Base-by-base conservation (phyloP, 768 basidiomycete genomes). In the Psilocybe cyanescens region DNA sequence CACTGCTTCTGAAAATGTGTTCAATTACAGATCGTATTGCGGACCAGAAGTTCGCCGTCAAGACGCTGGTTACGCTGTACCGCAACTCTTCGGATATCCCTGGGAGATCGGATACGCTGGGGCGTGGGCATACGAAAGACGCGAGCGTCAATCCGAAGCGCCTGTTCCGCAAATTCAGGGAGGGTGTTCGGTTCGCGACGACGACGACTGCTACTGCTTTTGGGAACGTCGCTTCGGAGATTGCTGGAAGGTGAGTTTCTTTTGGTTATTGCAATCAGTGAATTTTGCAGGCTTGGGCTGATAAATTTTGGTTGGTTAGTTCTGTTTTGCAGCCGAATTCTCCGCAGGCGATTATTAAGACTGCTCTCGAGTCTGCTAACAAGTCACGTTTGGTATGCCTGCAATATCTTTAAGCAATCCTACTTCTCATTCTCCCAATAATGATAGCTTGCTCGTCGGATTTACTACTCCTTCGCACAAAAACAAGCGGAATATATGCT, bases 261-360 rank as follows among this genome's bases (percentile, higher is more conserved):
- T 24, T 24, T 24, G 24, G 24, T 24, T 24, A 24, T 24, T 0
- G 0, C 24, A 24, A 0, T 24, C 24, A 24, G 24, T 24, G 24
- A 24, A 24, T 24, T 24, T 24, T 24, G 24, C 24, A 24, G 24
- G 24, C 24, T 24, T 24, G 24, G 24, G 24, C 24, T 24, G 24
- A 24, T 24, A 24, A 24, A 24, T 24, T 24, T 24, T 24, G 24
- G 24, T 24, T 0, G 30, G 59, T 17, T 60, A 87, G 86, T 61
- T 89, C 88, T 41, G 84, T 95, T n/a, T 75, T 96, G 19, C 94
- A 95, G 72, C 94, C 94, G 45, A 95, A 95, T 70, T 92, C 91
- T 1, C 91, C 92, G 0, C 85, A 86, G 69, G 89, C 90, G 28
- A 86, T 90, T 76, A 91, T 96, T 47, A 86, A 89, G 66, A 88